Evolutionary conservation across 352 stramenopile species (phyloP), one percentile per base, ranked within the genome.

Genomic region (Phytophthora hybrid): DNA sequence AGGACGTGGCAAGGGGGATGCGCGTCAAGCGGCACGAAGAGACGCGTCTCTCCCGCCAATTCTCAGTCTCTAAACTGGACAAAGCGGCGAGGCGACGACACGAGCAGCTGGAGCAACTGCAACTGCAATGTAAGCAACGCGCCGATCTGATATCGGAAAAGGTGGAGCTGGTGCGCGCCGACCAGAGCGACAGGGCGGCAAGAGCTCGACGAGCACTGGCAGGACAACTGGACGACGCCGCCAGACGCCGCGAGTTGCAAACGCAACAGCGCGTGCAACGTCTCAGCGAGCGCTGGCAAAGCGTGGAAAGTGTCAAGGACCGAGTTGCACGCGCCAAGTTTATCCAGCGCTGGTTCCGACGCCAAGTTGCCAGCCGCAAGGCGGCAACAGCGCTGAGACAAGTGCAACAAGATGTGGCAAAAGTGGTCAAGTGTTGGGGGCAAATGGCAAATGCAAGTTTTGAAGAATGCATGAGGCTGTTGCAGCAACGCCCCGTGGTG

Each of bases 311-410:
- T 62, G 80, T 92, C 19, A 91, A 92, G 73, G 81, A 83, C 59
- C 84, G 84, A 10, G 80, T 92, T 61, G 78, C 77, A 54, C 63
- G 83, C 21, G 81, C 66, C 63, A 93, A 93, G 74, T 90, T 84
- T 62, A 92, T 93, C 74, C 88, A 93, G 79, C 83, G 83, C 18
- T 93, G 88, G 88, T 91, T 85, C 62, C 80, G 86, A 1, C 80
- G 80, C 26, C 78, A 85, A 31, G 74, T 87, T 19, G 81, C 81
- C 1, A 79, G 74, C 39, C 78, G 83, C 51, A 80, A 80, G 54
- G 82, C 78, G 19, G 82, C 80, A 9, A 57, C 52, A 9, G 76
- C 78, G 47, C 55, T 90, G 53, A 69, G 76, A 57, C 18, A 69
- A n/a, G 77, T 83, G 39, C 75, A 79, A 44, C 62, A 37, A 1